phyloP scores from a whole-genome alignment of 2,329 filamentous ascomycete species.

The Fusarium sp. region DNA sequence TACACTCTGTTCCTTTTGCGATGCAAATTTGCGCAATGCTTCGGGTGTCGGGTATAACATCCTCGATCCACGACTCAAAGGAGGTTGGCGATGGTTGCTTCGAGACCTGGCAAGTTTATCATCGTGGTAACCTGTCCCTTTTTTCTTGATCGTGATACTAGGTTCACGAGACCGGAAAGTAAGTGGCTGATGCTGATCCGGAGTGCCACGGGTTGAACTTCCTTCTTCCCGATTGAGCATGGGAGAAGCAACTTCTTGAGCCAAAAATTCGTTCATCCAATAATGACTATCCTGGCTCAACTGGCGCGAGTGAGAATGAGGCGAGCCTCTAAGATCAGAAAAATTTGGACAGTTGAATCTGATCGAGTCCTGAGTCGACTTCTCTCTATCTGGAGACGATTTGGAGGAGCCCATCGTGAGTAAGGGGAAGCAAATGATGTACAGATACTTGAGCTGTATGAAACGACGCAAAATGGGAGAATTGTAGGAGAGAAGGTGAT shows the following conservation, averaged over 20 bases:
- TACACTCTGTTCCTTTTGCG: background rate
- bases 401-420: background rate
- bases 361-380: background rate
- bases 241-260: background rate
- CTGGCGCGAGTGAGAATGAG: background rate
- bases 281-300: background rate
- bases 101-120: background rate
- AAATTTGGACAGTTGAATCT: background rate
- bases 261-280: background rate
- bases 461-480: too few species aligned
- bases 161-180: background rate
- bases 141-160: rapidly evolving
- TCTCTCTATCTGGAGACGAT: background rate
- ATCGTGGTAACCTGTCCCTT: slow-evolving; percentile 21
- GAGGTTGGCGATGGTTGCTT: slow-evolving; percentile 7
- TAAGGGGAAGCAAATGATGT: background rate
- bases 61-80: slow-evolving; percentile 19
- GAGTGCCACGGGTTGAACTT: background rate
- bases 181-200: background rate
- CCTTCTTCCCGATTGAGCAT: background rate
- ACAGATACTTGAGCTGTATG: background rate
- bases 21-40: background rate
- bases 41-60: slow-evolving; percentile 4
- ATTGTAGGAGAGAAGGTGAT: background rate
- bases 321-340: background rate